These are phyloP conservation scores for Eimeria sp. DNA, from an alignment of 169 alveolate genomes.

Conservation along the genomic window DNA sequence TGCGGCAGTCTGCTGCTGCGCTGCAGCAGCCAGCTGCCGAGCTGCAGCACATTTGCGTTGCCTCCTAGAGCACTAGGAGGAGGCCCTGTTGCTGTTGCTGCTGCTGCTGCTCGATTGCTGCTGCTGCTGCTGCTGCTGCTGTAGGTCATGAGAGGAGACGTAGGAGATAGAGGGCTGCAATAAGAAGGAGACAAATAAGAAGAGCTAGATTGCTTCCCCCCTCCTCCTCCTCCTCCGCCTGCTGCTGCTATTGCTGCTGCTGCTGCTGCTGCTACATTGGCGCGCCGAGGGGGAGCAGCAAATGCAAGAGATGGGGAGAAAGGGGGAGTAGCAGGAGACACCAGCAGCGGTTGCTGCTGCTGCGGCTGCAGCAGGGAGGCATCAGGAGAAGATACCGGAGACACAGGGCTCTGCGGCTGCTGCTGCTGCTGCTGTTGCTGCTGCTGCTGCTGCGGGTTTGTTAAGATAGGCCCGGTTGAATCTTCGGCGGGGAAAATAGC, in stretches of 20 bases:
- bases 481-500: neutral
- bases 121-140: constrained; percentile 49
- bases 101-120: neutral
- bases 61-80: constrained; percentile 10
- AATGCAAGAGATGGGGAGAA: neutral
- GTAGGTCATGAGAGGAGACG: constrained; percentile 1
- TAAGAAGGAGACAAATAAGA: neutral
- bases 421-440: constrained; percentile 56
- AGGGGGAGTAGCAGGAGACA: constrained; percentile 29
- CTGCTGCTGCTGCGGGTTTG: neutral
- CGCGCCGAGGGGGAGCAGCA: neutral
- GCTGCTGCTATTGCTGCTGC: constrained; percentile 20
- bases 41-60: constrained; percentile 17
- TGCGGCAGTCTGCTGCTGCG: no score
- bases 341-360: neutral
- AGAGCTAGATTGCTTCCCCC: neutral
- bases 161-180: no score
- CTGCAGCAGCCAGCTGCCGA: constrained; percentile 26
- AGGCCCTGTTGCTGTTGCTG: constrained; percentile 31
- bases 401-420: no score
- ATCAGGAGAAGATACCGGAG: no score
- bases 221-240: constrained; percentile 6
- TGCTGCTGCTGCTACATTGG: constrained; percentile 19
- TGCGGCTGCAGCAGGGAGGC: no score
- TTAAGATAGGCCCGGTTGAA: neutral